A percentile compares a stretch with the other conserved stretches of the same genome.
Evolutionary conservation across 1,284 basidiomycete genomes (phyloP).

Genomic region (Omphalotus olearius): DNA sequence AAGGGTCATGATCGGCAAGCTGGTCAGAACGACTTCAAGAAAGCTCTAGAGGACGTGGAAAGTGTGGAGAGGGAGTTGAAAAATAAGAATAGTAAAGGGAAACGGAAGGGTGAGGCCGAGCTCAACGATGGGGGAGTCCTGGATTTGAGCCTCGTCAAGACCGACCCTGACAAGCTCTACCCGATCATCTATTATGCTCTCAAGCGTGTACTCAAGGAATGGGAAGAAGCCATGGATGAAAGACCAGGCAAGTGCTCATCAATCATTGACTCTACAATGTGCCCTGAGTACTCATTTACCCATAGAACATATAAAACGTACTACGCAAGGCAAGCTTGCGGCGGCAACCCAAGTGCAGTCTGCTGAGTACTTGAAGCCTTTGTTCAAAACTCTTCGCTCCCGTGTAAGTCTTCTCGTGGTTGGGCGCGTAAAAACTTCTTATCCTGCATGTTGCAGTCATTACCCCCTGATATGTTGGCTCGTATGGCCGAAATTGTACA

Average conservation of each 20-base stretch:
- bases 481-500: constrained; percentile 95
- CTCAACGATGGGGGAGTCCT: constrained; percentile 50
- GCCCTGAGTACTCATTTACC: constrained; percentile 11
- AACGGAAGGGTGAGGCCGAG: constrained; percentile 59
- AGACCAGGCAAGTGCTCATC: constrained; percentile 63
- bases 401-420: constrained; percentile 52
- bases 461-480: constrained; percentile 83
- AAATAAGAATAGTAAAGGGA: constrained; percentile 55
- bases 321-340: constrained; percentile 89
- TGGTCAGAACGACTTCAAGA: constrained; percentile 92
- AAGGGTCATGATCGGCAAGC: constrained; percentile 72
- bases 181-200: constrained; percentile 97
- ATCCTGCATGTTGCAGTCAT: constrained; percentile 55
- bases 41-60: constrained; percentile 90
- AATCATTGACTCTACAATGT: neutral
- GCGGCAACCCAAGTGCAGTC: constrained; percentile 95
- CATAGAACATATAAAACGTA: constrained; percentile 74
- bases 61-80: constrained; percentile 72
- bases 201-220: constrained; percentile 90
- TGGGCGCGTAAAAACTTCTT: too few relatives aligned
- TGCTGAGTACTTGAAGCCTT: constrained; percentile 93
- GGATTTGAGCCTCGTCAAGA: constrained; percentile 82
- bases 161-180: constrained; percentile 94
- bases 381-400: constrained; percentile 87
- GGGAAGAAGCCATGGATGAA: constrained; percentile 92